Base-by-base conservation (phyloP, 495 filamentous ascomycete genomes). In the Penicillium maclennaniae region DNA sequence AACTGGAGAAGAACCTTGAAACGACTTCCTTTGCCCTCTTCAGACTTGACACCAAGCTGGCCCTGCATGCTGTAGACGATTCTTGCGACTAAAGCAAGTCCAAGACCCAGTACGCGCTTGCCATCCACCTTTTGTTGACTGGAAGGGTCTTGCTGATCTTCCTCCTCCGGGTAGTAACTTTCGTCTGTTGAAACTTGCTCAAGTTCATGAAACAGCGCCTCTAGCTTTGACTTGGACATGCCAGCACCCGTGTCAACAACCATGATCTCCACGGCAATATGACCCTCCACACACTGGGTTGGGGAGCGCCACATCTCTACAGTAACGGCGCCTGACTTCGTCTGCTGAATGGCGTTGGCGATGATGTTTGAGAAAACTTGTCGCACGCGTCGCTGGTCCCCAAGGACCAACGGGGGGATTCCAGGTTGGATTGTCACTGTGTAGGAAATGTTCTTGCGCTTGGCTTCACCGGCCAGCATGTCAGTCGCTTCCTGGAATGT, bases 61-160 rank as follows among this genome's bases (percentile, higher is more conserved):
- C 92, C 92, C 48, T 92, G 84, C 87, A 95, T 92, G 59, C 88
- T 96, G n/a, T 83, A 80, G 19, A 96, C 75, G 42, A 89, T 89
- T 20, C 91, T 78, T 38, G 92, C 87, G 3, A 96, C 91, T 12
- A 95, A 74, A 2, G 92, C 92, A 23, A 97, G 79, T 1, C 92
- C 92, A 5, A 97, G 76, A 0, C 92, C 92, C 3, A 97, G 66
- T 1, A 84, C 79, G 47, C 63, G 63, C 51, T 68, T 79, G 17
- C 55, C 42, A 1, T 43, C 16, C 12, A 21, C 17, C 7, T 51
- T 55, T 25, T 56, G 21, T 10, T 10, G 14, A 14, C 15, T 34
- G 31, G 31, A 34, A 34, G 31, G 31, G 14, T 43, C 23, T 7
- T 45, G 10, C 3, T 54, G 26, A 0, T 47, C 44, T 40, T 59